These are phyloP conservation scores for Perilla frutescens DNA, from an alignment of 257 asterid species.

Conservation along the genomic window DNA sequence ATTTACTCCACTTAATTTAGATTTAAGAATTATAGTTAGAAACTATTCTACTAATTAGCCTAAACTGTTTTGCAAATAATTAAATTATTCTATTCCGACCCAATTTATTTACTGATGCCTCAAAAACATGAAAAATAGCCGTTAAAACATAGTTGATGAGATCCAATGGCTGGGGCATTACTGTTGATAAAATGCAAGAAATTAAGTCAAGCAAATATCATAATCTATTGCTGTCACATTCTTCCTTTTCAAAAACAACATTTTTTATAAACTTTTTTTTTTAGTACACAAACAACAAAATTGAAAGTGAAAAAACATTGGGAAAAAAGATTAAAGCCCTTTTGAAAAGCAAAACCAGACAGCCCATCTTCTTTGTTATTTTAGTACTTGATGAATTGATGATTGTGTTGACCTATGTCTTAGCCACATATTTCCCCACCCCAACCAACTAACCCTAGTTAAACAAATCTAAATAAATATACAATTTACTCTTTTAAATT, in stretches of 20 bases:
- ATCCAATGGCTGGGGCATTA: conserved; percentile 25
- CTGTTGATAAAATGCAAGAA: conserved; percentile 14
- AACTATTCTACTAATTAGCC: too few species aligned
- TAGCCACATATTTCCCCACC: conserved; percentile 36
- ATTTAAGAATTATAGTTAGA: too few species aligned
- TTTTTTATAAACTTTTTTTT: too few species aligned
- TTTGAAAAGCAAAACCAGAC: conserved; percentile 62
- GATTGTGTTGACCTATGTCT: conserved; percentile 61
- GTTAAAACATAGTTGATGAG: neutral
- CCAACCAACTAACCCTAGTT: conserved; percentile 11
- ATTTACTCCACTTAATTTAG: too few species aligned
- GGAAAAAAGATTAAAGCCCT: conserved; percentile 29
- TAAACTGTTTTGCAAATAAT: too few species aligned
- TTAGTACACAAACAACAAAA: neutral
- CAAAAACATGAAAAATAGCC: neutral
- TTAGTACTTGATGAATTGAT: conserved; percentile 58
- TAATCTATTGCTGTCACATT: conserved; percentile 30
- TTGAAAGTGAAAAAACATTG: conserved; percentile 1
- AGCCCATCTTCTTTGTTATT: conserved; percentile 47
- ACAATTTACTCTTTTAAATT: neutral
- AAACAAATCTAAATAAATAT: neutral
- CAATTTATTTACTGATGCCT: too few species aligned
- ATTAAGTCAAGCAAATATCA: neutral
- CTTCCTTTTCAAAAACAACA: conserved; percentile 27
- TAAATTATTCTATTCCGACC: too few species aligned